Percentiles rank a stretch among this genome's conserved stretches.
Conservation (phyloP, 148 eudicot genomes). For the Euryodendron excelsum region DNA sequence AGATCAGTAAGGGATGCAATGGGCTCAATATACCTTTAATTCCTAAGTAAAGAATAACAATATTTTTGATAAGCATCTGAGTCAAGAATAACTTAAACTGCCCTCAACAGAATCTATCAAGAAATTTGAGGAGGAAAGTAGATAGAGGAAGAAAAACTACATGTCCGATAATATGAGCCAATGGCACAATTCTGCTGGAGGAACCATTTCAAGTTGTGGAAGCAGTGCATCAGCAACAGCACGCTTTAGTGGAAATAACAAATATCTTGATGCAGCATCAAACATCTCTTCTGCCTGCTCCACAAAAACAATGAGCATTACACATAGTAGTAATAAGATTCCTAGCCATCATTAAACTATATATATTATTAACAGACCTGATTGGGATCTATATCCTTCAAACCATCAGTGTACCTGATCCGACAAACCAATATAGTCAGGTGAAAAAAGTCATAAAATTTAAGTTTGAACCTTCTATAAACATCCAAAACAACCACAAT, state of each 20-base stretch:
- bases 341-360: background rate
- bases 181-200: constrained; percentile 88
- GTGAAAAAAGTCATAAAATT: background rate
- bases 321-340: constrained; percentile 5
- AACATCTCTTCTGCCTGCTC: constrained; percentile 92
- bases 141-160: constrained; percentile 36
- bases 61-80: no score
- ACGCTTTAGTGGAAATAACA: constrained; percentile 93
- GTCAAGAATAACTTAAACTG: background rate
- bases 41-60: background rate
- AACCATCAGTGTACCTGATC: constrained; percentile 86
- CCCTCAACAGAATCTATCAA: background rate
- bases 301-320: constrained; percentile 4
- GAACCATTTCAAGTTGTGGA: constrained; percentile 72
- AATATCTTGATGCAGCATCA: constrained; percentile 96
- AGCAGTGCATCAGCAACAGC: constrained; percentile 92
- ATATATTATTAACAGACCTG: constrained; percentile 62
- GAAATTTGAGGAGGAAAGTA: background rate
- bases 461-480: constrained; percentile 4
- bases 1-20: background rate
- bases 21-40: background rate
- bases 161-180: constrained; percentile 88
- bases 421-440: constrained; percentile 8
- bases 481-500: background rate
- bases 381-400: constrained; percentile 70